A percentile compares a stretch with the other conserved stretches of the same genome.
Evolutionary conservation across 257 asterid species (phyloP).

Genomic region (Petunia secreta): DNA sequence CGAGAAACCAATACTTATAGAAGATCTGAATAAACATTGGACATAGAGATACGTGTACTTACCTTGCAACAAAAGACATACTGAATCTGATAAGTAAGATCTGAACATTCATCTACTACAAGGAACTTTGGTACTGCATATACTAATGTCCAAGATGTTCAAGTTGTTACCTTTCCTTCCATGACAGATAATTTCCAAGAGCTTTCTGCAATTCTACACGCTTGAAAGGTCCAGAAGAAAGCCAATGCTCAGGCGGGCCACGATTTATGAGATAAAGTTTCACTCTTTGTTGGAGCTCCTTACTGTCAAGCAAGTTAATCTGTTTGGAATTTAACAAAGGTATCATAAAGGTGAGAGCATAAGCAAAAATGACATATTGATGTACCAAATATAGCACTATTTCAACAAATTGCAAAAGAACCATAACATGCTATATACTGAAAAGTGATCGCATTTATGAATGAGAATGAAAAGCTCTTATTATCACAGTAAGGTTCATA

Average conservation of each 20-base stretch:
- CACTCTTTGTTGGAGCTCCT: slow-evolving; percentile 93
- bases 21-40: neutral
- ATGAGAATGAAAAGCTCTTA: slow-evolving; percentile 11
- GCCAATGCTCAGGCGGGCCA: slow-evolving; percentile 98
- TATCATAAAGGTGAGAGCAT: slow-evolving; percentile 13
- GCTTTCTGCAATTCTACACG: slow-evolving; percentile 89
- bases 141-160: slow-evolving; percentile 17
- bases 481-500: slow-evolving; percentile 1
- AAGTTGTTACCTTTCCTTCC: slow-evolving; percentile 88
- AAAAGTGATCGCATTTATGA: neutral
- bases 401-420: slow-evolving; percentile 15
- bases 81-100: neutral
- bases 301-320: slow-evolving; percentile 87
- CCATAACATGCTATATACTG: neutral
- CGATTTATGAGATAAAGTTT: slow-evolving; percentile 70
- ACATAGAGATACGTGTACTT: neutral
- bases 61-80: neutral
- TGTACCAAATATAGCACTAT: neutral
- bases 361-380: neutral
- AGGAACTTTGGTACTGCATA: neutral
- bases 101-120: neutral
- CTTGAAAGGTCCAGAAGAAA: slow-evolving; percentile 76
- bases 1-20: neutral
- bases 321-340: slow-evolving; percentile 33
- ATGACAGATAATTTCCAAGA: slow-evolving; percentile 87